phyloP scores from a whole-genome alignment of 176 grass and related monocot species.

The Musa troglodytarum region DNA sequence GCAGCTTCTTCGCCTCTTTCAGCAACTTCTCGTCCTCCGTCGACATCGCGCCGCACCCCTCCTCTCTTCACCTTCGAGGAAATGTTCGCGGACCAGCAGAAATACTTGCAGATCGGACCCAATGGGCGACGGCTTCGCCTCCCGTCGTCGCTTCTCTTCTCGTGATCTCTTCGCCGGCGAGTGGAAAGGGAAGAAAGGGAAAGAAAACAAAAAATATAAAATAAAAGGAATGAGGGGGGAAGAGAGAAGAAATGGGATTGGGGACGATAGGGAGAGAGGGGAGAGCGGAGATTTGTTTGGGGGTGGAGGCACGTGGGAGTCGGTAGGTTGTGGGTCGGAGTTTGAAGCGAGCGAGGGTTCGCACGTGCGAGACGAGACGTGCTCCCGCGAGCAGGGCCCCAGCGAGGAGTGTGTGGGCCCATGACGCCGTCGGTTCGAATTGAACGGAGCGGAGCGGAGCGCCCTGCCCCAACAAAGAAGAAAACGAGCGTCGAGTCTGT shows the following conservation, averaged over 20 bases:
- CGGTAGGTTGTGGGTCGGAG: slow-evolving; percentile 14
- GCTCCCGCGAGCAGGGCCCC: not conserved
- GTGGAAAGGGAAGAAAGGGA: not conserved
- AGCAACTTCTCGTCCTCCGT: slow-evolving; percentile 99
- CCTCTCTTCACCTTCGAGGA: not conserved
- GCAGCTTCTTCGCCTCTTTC: slow-evolving; percentile 96
- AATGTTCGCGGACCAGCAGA: not conserved
- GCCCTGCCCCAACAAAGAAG: not conserved
- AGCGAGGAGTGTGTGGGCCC: not conserved
- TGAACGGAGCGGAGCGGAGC: not conserved
- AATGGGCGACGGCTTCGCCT: slow-evolving; percentile 33
- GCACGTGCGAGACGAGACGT: not conserved
- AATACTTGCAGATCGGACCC: slow-evolving; percentile 20
- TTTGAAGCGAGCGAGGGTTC: not conserved
- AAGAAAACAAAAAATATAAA: not conserved
- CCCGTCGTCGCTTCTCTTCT: not conserved
- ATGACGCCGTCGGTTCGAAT: not conserved
- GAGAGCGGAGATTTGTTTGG: slow-evolving; percentile 4
- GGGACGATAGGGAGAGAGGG: not conserved
- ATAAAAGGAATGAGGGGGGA: not conserved
- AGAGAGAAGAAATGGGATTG: not conserved
- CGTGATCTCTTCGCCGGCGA: slow-evolving; percentile 9
- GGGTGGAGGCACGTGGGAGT: slow-evolving; percentile 5
- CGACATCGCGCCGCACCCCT: slow-evolving; percentile 40
- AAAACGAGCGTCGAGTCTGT: not conserved